Base-by-base conservation (phyloP, 2,329 filamentous ascomycete genomes). In the Elsinoe necatrix region DNA sequence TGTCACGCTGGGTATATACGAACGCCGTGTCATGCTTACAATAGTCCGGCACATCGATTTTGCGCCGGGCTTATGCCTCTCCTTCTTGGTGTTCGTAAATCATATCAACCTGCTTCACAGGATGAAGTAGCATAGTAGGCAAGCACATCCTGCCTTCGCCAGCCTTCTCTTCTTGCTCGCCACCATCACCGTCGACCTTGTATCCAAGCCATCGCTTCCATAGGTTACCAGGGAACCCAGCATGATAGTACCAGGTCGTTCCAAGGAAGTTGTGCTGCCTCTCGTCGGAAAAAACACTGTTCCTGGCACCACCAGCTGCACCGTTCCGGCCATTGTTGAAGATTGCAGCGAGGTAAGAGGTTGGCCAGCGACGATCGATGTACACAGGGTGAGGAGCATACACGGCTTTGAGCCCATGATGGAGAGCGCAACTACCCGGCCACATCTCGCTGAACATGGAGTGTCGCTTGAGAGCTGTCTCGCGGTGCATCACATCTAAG, bases 401-500 rank as follows among this genome's bases (percentile, higher is more conserved):
- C 0, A 88, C 84, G 20, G 85, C 87, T 71, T 91, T 91, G 64
- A 89, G 76, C 1, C 87, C 86, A 65, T 88, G 86, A 63, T 89
- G 86, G 4, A 91, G 74, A 0, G 86, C 85, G 66, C 83, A 79
- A 0, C 79, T 80, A 0, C 84, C 79, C 1, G 86, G 86, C 71
- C 85, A 89, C 87, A 91, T 91, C 69, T 91, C 87, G 23, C 80
- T 81, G 67, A 87, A 90, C 84, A 85, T 89, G 69, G 76, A 83
- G 69, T 84, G 86, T 61, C 81, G 82, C 63, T 80, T 75, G 25
- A 79, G 76, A 69, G 84, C 83, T 3, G 83, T 85, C 65, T 89
- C 86, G 62, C 86, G 79, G 69, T 91, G 87, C 85, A 91, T 90
- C 4, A 81, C 81, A 45, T 78, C 71, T 4, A 90, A 72, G 1